phyloP scores from a whole-genome alignment of 2,329 filamentous ascomycete species.

The Nemania serpens region DNA sequence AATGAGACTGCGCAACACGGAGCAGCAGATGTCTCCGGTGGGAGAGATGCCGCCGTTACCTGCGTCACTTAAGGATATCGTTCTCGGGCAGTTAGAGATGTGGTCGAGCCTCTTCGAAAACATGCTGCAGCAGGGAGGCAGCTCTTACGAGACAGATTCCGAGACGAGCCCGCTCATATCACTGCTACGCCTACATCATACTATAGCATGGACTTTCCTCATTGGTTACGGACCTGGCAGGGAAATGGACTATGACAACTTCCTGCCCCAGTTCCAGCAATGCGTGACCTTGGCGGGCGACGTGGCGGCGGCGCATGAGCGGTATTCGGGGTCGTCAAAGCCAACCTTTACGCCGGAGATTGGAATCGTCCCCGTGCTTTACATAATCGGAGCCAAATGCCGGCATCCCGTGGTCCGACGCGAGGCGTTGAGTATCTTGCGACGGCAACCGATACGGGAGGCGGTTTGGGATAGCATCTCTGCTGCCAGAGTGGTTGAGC shows the following conservation, averaged over 20 bases:
- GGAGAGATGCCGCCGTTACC: slow-evolving; percentile 15
- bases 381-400: slow-evolving; percentile 45
- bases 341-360: slow-evolving; percentile 44
- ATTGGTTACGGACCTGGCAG: slow-evolving; percentile 31
- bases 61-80: slow-evolving; percentile 20
- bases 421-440: slow-evolving; percentile 37
- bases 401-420: slow-evolving; percentile 43
- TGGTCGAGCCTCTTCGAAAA: slow-evolving; percentile 39
- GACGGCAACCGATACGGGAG: slow-evolving; percentile 37
- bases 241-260: slow-evolving; percentile 41
- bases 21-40: slow-evolving; percentile 29
- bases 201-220: slow-evolving; percentile 37
- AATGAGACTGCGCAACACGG: slow-evolving; percentile 39
- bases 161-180: slow-evolving; percentile 29
- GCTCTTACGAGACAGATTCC: slow-evolving; percentile 18
- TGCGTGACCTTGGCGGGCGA: slow-evolving; percentile 35
- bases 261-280: slow-evolving; percentile 39
- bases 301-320: slow-evolving; percentile 33
- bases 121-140: slow-evolving; percentile 32
- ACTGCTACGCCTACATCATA: slow-evolving; percentile 43
- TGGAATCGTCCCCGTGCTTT: slow-evolving; percentile 42
- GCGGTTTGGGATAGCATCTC: slow-evolving; percentile 43
- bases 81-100: slow-evolving; percentile 34
- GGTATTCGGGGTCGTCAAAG: slow-evolving; percentile 30
- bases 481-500: slow-evolving; percentile 40